Evolutionary conservation across 2,329 filamentous ascomycete genomes (phyloP).

Genomic region (Reticulascus tulasneorum): DNA sequence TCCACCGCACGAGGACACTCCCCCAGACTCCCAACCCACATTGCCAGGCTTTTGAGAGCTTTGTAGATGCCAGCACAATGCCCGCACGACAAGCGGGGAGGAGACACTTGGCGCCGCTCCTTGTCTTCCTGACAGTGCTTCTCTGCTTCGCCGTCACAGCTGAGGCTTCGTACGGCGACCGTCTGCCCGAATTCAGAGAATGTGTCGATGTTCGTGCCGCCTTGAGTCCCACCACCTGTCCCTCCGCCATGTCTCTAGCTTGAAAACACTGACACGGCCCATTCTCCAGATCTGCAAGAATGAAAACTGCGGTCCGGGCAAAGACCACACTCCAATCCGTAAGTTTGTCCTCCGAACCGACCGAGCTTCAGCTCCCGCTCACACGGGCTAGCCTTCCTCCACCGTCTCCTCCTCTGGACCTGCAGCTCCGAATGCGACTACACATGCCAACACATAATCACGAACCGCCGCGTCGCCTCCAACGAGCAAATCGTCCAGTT

Average conservation of each 20-base stretch:
- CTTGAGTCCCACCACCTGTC: constrained; percentile 16
- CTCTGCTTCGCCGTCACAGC: constrained; percentile 39
- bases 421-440: constrained; percentile 97
- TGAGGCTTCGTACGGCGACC: constrained; percentile 76
- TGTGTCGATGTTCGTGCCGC: constrained; percentile 69
- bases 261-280: constrained; percentile 5
- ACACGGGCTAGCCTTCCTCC: constrained; percentile 69
- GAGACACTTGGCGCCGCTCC: constrained; percentile 16
- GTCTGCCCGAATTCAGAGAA: constrained; percentile 78
- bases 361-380: not conserved
- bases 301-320: constrained; percentile 71
- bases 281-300: constrained; percentile 65
- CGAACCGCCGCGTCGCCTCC: constrained; percentile 62
- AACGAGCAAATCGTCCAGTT: constrained; percentile 78
- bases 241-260: not conserved
- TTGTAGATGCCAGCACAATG: constrained; percentile 14
- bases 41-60: too few species aligned
- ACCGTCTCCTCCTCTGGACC: constrained; percentile 85
- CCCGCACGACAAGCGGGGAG: constrained; percentile 11
- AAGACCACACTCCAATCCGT: constrained; percentile 64
- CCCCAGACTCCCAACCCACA: too few species aligned
- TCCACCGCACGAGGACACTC: too few species aligned
- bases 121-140: constrained; percentile 27
- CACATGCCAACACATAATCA: constrained; percentile 92
- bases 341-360: constrained; percentile 30